Evolutionary conservation across 345 rosid genomes (phyloP).

Genomic region (Psidium guajava): DNA sequence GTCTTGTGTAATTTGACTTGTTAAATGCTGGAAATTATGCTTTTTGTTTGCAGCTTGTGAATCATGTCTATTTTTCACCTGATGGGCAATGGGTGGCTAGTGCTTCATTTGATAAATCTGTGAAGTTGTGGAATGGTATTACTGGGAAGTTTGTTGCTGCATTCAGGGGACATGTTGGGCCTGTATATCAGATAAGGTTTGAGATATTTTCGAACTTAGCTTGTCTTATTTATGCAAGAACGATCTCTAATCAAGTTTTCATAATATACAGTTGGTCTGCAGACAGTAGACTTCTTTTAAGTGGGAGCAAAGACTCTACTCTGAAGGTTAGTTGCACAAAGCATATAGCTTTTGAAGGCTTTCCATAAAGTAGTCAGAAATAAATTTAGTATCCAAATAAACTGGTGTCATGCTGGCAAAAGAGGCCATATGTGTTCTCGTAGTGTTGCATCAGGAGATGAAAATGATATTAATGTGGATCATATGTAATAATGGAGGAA

Average conservation of each 20-base stretch:
- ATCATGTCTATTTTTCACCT: constrained; percentile 92
- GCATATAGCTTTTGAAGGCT: background rate
- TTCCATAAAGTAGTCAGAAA: background rate
- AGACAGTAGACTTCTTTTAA: constrained; percentile 89
- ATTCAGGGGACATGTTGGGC: constrained; percentile 87
- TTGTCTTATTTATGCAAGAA: background rate
- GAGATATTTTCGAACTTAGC: background rate
- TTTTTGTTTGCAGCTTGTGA: constrained; percentile 60
- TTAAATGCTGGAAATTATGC: background rate
- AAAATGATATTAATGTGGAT: background rate
- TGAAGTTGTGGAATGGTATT: constrained; percentile 83
- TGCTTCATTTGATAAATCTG: constrained; percentile 93
- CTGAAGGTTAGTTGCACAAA: constrained; percentile 47
- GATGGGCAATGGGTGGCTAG: constrained; percentile 97
- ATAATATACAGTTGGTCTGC: constrained; percentile 77
- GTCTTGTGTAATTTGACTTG: background rate
- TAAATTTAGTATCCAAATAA: background rate
- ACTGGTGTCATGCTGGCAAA: background rate
- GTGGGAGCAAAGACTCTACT: constrained; percentile 97
- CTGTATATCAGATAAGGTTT: constrained; percentile 89
- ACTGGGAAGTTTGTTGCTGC: constrained; percentile 82
- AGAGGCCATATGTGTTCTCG: background rate
- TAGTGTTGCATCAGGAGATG: background rate
- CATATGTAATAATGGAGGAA: background rate
- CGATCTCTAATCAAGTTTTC: constrained; percentile 2